Evolutionary conservation across 805 yeast species (phyloP).

Genomic region (Helenozyma baotianmanensis): DNA sequence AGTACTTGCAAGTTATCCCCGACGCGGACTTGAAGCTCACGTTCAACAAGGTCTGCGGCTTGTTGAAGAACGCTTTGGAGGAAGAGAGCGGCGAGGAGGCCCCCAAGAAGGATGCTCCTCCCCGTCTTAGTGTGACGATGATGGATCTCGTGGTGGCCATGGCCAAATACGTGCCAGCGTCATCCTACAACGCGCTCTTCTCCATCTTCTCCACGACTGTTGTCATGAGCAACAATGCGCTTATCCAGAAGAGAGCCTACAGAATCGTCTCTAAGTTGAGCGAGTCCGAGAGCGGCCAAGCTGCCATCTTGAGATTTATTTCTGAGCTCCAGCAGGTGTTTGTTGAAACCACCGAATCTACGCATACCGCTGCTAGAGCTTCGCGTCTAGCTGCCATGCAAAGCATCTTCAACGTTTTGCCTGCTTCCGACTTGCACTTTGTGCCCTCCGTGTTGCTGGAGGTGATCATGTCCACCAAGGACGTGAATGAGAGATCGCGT

Average conservation of each 20-base stretch:
- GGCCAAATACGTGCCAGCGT: slow-evolving; percentile 74
- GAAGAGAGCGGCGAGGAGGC: slow-evolving; percentile 26
- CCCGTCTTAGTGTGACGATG: slow-evolving; percentile 73
- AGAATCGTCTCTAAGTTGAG: slow-evolving; percentile 67
- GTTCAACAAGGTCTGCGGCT: slow-evolving; percentile 79
- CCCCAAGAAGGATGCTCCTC: slow-evolving; percentile 29
- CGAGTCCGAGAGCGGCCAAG: slow-evolving; percentile 62
- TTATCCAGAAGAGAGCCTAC: slow-evolving; percentile 85
- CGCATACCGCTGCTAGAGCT: slow-evolving; percentile 73
- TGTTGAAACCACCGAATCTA: slow-evolving; percentile 50
- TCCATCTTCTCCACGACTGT: slow-evolving; percentile 73
- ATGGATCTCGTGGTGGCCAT: slow-evolving; percentile 86
- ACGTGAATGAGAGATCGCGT: slow-evolving; percentile 87
- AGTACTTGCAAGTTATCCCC: slow-evolving; percentile 67
- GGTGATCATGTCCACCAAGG: slow-evolving; percentile 85
- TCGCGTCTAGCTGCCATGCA: slow-evolving; percentile 69
- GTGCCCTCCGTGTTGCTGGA: slow-evolving; percentile 83
- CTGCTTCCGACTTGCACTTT: slow-evolving; percentile 62
- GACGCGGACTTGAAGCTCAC: slow-evolving; percentile 64
- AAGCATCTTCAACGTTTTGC: slow-evolving; percentile 56
- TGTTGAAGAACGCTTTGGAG: slow-evolving; percentile 71
- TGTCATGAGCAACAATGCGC: slow-evolving; percentile 47
- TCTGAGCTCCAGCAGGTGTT: slow-evolving; percentile 57
- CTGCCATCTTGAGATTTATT: slow-evolving; percentile 49
- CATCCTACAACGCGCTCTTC: slow-evolving; percentile 69